These are phyloP conservation scores for Fusarium irregulare DNA, from an alignment of 2,329 filamentous ascomycete genomes.

Conservation along the genomic window DNA sequence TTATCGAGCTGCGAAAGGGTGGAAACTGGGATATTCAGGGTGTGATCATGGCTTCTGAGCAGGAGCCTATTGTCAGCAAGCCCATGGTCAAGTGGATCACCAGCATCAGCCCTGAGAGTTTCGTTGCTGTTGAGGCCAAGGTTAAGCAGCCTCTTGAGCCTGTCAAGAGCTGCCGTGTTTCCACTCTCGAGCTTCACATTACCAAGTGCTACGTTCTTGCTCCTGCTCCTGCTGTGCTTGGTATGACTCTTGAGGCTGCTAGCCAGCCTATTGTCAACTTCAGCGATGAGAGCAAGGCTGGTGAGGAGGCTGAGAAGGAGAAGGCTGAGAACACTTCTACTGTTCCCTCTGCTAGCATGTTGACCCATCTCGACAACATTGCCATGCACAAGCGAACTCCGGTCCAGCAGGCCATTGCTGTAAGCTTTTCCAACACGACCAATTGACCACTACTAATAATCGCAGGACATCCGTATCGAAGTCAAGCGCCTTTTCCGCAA, in stretches of 20 bases:
- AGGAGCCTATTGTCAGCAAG: constrained; percentile 49
- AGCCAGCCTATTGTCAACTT: constrained; percentile 68
- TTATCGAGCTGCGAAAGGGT: constrained; percentile 85
- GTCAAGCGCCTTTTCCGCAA: constrained; percentile 49
- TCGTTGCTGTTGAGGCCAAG: constrained; percentile 81
- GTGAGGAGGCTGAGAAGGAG: constrained; percentile 59
- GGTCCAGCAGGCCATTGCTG: constrained; percentile 84
- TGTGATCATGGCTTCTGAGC: constrained; percentile 78
- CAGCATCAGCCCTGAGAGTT: constrained; percentile 80
- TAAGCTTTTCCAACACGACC: not conserved
- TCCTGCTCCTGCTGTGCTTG: constrained; percentile 67
- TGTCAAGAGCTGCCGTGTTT: constrained; percentile 87
- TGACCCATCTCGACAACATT: constrained; percentile 89
- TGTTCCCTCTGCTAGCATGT: constrained; percentile 78
- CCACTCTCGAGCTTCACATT: constrained; percentile 87
- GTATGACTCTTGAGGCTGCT: constrained; percentile 67
- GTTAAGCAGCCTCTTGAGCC: constrained; percentile 87
- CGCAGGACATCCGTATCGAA: constrained; percentile 13
- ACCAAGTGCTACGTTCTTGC: constrained; percentile 84
- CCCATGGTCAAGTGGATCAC: constrained; percentile 92
- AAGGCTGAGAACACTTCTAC: constrained; percentile 56
- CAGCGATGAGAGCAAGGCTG: constrained; percentile 64
- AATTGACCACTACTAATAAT: no score
- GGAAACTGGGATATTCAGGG: constrained; percentile 83
- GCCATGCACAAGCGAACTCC: constrained; percentile 92